phyloP scores from a whole-genome alignment of 768 basidiomycete genomes.

The Tricholomella constricta region DNA sequence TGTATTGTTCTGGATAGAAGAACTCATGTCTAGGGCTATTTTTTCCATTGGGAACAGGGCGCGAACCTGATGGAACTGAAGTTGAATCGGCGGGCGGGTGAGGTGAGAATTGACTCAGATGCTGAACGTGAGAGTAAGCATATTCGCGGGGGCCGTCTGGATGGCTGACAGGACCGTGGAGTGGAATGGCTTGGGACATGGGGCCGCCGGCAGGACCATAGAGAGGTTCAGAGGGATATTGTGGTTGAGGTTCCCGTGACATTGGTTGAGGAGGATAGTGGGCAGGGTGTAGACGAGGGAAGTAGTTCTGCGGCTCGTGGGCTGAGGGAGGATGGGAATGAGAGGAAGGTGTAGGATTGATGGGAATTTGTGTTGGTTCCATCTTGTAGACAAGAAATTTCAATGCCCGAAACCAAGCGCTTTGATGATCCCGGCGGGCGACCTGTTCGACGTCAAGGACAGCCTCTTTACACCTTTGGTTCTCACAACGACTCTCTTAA shows the following conservation, averaged over 20 bases:
- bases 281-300: constrained; percentile 18
- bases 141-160: constrained; percentile 45
- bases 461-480: constrained; percentile 6
- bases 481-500: neutral
- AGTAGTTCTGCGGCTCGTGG: constrained; percentile 29
- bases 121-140: constrained; percentile 42
- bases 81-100: constrained; percentile 30
- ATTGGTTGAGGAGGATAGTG: constrained; percentile 33
- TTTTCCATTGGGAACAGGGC: constrained; percentile 17
- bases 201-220: constrained; percentile 43
- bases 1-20: constrained; percentile 54
- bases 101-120: constrained; percentile 38
- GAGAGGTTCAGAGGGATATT: constrained; percentile 34
- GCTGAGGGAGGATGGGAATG: constrained; percentile 27
- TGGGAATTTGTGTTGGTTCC: constrained; percentile 30
- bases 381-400: constrained; percentile 25
- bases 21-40: constrained; percentile 44
- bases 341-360: constrained; percentile 26
- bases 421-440: constrained; percentile 10
- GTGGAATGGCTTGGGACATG: constrained; percentile 44
- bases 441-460: constrained; percentile 10
- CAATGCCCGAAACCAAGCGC: constrained; percentile 25
- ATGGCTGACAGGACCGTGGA: constrained; percentile 43
- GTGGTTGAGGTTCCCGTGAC: constrained; percentile 35
- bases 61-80: constrained; percentile 26